phyloP scores from a whole-genome alignment of 202 grass and related monocot species.

The Setaria italica region DNA sequence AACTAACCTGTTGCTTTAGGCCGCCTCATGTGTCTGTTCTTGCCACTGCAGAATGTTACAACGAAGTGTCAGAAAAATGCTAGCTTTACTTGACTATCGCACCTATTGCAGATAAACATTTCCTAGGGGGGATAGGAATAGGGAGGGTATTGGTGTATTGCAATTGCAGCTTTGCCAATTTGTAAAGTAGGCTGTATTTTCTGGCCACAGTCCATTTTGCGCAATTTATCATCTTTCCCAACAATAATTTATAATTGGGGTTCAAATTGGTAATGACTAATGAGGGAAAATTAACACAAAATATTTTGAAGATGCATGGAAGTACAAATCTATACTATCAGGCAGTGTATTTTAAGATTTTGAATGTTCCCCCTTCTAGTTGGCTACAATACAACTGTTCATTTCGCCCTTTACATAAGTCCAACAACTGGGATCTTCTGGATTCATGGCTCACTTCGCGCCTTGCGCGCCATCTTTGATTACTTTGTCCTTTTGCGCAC shows the following conservation, averaged over 20 bases:
- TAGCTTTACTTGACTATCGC: constrained; percentile 13
- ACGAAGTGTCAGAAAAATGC: background rate
- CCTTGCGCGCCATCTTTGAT: background rate
- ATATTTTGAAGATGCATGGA: no score
- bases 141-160: background rate
- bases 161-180: constrained; percentile 15
- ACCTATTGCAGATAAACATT: background rate
- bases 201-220: background rate
- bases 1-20: background rate
- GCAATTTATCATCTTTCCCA: background rate
- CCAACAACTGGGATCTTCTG: background rate
- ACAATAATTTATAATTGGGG: background rate
- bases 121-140: background rate
- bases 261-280: background rate
- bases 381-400: background rate
- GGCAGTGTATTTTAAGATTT: background rate
- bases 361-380: background rate
- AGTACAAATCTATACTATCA: no score
- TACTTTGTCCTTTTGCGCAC: background rate
- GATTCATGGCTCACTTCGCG: background rate
- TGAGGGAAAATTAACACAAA: background rate
- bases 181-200: background rate
- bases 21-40: background rate
- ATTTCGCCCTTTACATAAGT: background rate
- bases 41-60: background rate